Base-by-base conservation (phyloP, 306 rosid genomes). In the Pterocarpus santalinus region DNA sequence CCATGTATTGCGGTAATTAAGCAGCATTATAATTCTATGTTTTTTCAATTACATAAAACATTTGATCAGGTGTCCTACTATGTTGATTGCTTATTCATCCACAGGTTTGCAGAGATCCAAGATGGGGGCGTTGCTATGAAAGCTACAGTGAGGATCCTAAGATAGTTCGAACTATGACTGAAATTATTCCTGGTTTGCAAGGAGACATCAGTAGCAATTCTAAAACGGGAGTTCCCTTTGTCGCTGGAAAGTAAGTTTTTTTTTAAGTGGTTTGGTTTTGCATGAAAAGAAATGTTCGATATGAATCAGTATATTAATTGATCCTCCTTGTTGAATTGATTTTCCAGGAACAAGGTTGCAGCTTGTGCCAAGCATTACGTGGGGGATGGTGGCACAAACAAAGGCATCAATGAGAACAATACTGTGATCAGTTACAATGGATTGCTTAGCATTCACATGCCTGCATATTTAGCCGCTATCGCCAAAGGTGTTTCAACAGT, bases 81-180 rank as follows among this genome's bases (percentile, higher is more conserved):
- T 81, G 61, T 80, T 60, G 39, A 35, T 62, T 49, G 47, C 44
- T 39, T 61, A 4, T 63, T 72, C 70, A 61, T 81, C 87, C 17
- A 44, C 84, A 93, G 99, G 99, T 95, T 16, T 95, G 99, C 87
- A 84, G 98, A 76, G 98, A 95, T 88, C 99, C 99, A n/a, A 90
- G 99, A 79, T 95, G 99, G 99, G 99, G 99, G 47, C 88, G 99
- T 70, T 95, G 99, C 90, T 95, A 91, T 0, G 99, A 95, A 87
- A 95, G 99, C 89, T 95, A 95, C 78, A 95, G 99, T 34, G 99
- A 93, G 81, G 98, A 93, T 61, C 90, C 85, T 36, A 84, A 44
- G 69, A 88, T 95, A 85, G 99, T 93, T 86, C 87, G 84, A 84
- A 33, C 82, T 43, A 91, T 95, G 98, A 95, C 98, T 17, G 97